Evolutionary conservation across 495 filamentous ascomycete species (phyloP), one percentile per base, ranked within the genome.

Genomic region (Achaetomiella virescens): DNA sequence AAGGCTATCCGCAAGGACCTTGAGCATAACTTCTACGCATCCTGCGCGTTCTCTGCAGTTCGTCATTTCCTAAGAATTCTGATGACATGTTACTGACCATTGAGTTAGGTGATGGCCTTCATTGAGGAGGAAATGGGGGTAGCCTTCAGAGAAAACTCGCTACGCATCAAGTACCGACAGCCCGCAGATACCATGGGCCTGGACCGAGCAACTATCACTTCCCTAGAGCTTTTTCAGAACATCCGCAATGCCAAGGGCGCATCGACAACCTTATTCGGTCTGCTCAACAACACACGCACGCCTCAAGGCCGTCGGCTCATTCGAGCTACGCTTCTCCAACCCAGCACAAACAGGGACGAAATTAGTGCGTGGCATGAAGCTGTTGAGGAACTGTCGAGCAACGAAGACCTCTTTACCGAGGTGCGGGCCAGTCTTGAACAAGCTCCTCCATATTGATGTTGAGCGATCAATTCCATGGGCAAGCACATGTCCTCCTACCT

Each of bases 161-260:
- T 98, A 27, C 83, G 90, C 2, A 86, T 97, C 64, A 86, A 83
- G 59, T 96, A 92, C 60, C 83, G 88, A 63, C 85, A 89, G n/a
- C 90, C 90, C 1, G 87, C 95, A 64, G 89, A 90, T 18, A 86
- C 89, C 0, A 96, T 98, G 93, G 87, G 91, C 72, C 91, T 97
- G 58, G 93, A 97, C 66, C 77, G 90, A 1, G 83, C 87, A 11
- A 93, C 95, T 2, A 87, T 95, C 33, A 78, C 82, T 14, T 88
- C 87, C 10, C 75, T 98, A 14, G 93, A 97, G 68, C 76, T 98
- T 21, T 86, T 97, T 8, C 90, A 96, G 66, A 97, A 96, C 60
- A 67, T 91, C 2, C 86, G 58, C 87, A 43, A 83, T 84, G 66
- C 66, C 78, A 14, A 89, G 84, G 59, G 95, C 84, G 1, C 89